Base-by-base conservation (phyloP, 441 rosid species). In the Manihot esculenta region DNA sequence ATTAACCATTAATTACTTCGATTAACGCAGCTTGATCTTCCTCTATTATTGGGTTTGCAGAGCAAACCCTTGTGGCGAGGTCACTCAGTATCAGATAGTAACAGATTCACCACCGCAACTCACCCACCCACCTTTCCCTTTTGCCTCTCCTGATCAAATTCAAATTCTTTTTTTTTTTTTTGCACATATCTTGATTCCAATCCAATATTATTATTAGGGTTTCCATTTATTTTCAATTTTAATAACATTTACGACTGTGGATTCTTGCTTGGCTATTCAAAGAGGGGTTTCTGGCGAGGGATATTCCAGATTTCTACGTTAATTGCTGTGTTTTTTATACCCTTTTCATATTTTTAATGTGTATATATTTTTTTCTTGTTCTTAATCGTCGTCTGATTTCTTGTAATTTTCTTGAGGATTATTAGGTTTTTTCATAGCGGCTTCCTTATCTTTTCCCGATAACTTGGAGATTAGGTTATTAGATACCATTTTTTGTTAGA, bases 221-320 rank as follows among this genome's bases (percentile, higher is more conserved):
- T 69, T 41, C 11, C 27, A 21, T 18, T 63, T 64, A 17, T 23
- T 42, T 18, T 68, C 6, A 23, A 21, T 27, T 18, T 8, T 38
- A 42, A 23, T 54, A 21, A 49, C 23, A 66, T 65, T 50, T 0
- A 3, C 1, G 10, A 5, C n/a, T 3, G 42, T 6, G 10, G 3
- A 48, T 48, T 38, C 20, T 38, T 67, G 44, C 10, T 21, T 33
- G 26, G 45, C 11, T 66, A 20, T 45, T 30, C 49, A 20, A 21
- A 50, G 2, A 53, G 18, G 21, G 21, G 15, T 20, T 11, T 5
- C 58, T 23, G 42, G 60, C 1, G 41, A 69, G 55, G 65, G 65
- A 57, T 71, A 71, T 62, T 71, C 62, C 44, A 26, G 21, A 51
- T 53, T 42, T 70, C 50, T 53, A 18, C 73, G 64, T 62, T 41